A percentile compares a stretch with the other conserved stretches of the same genome.
Evolutionary conservation across 805 yeast genomes (phyloP).

Genomic region (Yarrowia hollandica): DNA sequence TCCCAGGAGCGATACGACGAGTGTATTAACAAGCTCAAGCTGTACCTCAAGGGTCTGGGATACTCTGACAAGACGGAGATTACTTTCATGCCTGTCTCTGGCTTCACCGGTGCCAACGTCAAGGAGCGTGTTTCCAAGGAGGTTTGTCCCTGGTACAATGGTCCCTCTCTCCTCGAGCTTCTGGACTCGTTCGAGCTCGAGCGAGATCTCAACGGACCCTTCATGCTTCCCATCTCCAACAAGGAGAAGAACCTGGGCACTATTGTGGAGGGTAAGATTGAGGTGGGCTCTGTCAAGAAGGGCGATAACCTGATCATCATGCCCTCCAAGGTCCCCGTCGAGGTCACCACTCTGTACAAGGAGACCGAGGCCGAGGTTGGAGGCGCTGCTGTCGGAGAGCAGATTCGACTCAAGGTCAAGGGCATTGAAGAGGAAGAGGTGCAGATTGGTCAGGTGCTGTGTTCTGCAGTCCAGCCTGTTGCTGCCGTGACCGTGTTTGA

Average conservation of each 20-base stretch:
- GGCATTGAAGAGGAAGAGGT: conserved; percentile 98
- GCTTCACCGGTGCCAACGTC: conserved; percentile 95
- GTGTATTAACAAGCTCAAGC: conserved; percentile 79
- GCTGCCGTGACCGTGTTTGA: conserved; percentile 87
- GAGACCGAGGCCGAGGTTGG: conserved; percentile 95
- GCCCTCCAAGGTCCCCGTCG: conserved; percentile 88
- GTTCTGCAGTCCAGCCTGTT: conserved; percentile 84
- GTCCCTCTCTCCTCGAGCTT: conserved; percentile 88
- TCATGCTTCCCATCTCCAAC: conserved; percentile 93
- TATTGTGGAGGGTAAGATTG: conserved; percentile 96
- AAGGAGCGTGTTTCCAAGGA: conserved; percentile 74
- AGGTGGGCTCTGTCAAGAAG: conserved; percentile 89
- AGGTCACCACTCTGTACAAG: conserved; percentile 82
- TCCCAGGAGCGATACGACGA: conserved; percentile 94
- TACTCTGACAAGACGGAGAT: conserved; percentile 82
- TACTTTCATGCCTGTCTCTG: conserved; percentile 94
- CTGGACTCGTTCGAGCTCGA: conserved; percentile 79
- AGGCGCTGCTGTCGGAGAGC: conserved; percentile 93
- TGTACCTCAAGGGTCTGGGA: conserved; percentile 77
- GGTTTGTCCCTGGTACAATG: conserved; percentile 89
- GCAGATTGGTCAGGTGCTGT: conserved; percentile 84
- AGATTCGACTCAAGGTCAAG: conserved; percentile 86
- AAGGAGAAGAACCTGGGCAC: conserved; percentile 98
- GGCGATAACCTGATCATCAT: conserved; percentile 73
- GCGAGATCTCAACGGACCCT: conserved; percentile 90